Evolutionary conservation across 371 early-diverging fungal species (phyloP), one percentile per base, ranked within the genome.

Genomic region (Saksenaea vasiformis): DNA sequence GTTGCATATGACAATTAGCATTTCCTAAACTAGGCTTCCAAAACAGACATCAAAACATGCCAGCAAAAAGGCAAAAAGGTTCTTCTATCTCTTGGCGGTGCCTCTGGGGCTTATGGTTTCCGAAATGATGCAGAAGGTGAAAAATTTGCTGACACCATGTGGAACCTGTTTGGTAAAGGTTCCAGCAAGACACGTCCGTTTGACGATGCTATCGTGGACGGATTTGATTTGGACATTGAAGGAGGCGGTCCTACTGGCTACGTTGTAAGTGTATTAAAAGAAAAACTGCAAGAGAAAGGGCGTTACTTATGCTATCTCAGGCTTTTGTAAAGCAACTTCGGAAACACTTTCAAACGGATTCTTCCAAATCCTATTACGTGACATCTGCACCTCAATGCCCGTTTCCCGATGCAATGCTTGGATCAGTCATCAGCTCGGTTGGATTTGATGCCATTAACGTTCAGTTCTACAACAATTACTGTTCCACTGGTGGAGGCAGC

Each of bases 381-480:
- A 80, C 90, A 1, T 87, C 87, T 17, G 90, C 92, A 1, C 92
- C 92, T 3, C 91, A 91, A 65, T 91, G 92, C 54, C 90, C 87
- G 0, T 91, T 78, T 64, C 91, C 91, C 14, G 91, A 89, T 68
- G 74, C 72, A 5, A 73, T 78, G 28, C 64, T 85, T 15, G 84
- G 83, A 7, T 58, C 62, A 8, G 71, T 73, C 0, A 71, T 85
- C 15, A 74, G 80, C 67, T 59, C 65, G 17, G 79, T 72, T 26
- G 71, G 74, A 54, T 82, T 85, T 44, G 88, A 84, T 77, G 84
- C 80, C 68, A 80, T 91, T 27, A 84, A 69, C 59, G 86, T 90
- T 13, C 91, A 91, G 71, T 91, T 88, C 64, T 91, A 91, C 76
- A 91, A 91, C 77, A 90, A 90, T 64, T 87, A 77, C 58, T 89